Base-by-base conservation (phyloP, 352 stramenopile genomes). In the Phytopythium aichiense region DNA sequence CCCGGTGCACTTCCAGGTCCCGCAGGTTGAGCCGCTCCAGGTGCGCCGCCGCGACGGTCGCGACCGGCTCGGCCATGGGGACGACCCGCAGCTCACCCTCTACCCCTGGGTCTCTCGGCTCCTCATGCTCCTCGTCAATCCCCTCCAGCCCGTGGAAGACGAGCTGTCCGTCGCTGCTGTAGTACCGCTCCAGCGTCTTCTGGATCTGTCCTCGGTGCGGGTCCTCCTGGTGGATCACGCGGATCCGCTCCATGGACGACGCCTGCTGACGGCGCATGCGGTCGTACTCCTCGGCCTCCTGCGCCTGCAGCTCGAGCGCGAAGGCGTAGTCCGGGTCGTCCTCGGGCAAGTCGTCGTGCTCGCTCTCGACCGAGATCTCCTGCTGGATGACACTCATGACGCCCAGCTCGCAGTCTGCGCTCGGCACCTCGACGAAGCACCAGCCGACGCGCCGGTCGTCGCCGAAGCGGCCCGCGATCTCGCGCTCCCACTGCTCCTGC, bases 341-440 rank as follows among this genome's bases (percentile, higher is more conserved):
- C 30, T 66, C 54, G 22, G 42, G 52, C 28, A 59, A 31, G 12
- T 43, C 53, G 16, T 77, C 58, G 12, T 69, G 67, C 11, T 72
- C 68, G 58, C 84, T 67, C 56, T 80, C 65, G 43, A 79, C 71
- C 38, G 76, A 74, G 30, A 90, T 75, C 58, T 90, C 77, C 66
- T 90, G 81, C 56, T 90, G 79, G 22, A 89, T 72, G 61, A 88
- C 79, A 57, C 79, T 89, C 81, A 90, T 90, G 65, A 87, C 79
- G 62, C 81, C 81, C 20, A 49, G 42, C 42, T 49, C 42, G 64
- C 60, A 63, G 58, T 74, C 78, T 0, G 73, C 71, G 60, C 74
- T 82, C 15, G 81, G 81, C 22, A 90, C 81, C 63, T 90, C 81
- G 60, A 90, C 79, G 59, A 90, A 90, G 55, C 81, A 90, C 79